Base-by-base conservation (phyloP, 2,329 filamentous ascomycete genomes). In the Chlorencoelia australis region DNA sequence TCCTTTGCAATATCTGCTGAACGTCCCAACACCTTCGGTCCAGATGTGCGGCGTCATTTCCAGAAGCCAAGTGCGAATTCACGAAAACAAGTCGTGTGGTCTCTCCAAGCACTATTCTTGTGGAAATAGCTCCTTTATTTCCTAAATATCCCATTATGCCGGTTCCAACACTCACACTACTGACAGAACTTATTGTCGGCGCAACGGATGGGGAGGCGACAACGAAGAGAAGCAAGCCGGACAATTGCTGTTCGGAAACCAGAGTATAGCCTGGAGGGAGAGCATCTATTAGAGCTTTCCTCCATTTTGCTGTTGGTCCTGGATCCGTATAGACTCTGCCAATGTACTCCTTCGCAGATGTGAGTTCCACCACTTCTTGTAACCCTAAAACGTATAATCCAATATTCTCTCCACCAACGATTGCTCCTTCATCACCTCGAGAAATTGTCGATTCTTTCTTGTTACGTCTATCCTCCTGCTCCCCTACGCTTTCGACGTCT, bases 111-210 rank as follows among this genome's bases (percentile, higher is more conserved):
- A 98, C 68, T 4, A 98, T 65, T 14, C 89, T 74, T 4, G 82
- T 82, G 3, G 80, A 75, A 1, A 94, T 81, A 4, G 84, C 89
- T 2, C 91, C 91, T 58, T 98, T 98, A 59, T 98, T 98, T 7
- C 91, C 91, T 65, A 95, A 80, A 54, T 94, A 94, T 0, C 89
- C 89, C 60, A 93, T 74, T 28, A 96, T 60, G 0, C 91, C 91
- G 0, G 91, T 98, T 0, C 88, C 89, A 6, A 96, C 80, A 39
- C 75, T 81, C 4, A 78, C 78, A 2, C 81, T 87, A 59, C 84
- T 93, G 48, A 94, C 75, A 32, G 84, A 83, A 43, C 77, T 83
- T 50, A 96, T 73, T 2, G 79, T 82, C 0, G 78, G 69, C 1
- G 75, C 74, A 26, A 96, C 67, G 7, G 77, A 71, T 0, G 87